Percentiles rank a stretch among this genome's conserved stretches.
phyloP scores from a whole-genome alignment of 2,329 filamentous ascomycete genomes.

The Saccharata proteae region DNA sequence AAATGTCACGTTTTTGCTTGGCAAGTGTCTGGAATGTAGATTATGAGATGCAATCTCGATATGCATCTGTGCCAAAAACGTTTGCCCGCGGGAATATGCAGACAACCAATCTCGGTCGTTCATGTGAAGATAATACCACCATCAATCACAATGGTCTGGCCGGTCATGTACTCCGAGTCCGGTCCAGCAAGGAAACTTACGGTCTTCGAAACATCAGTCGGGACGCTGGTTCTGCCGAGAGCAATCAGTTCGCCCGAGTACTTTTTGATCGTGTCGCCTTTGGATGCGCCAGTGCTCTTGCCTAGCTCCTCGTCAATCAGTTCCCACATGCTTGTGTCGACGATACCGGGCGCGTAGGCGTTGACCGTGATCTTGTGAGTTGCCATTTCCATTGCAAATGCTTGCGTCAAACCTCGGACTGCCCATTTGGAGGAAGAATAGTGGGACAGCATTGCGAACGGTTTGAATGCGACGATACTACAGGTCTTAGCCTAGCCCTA shows the following conservation, averaged over 20 bases:
- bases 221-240: constrained; percentile 44
- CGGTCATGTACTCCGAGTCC: constrained; percentile 53
- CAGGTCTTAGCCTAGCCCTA: constrained; percentile 4
- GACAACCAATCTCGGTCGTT: too few species aligned
- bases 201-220: constrained; percentile 50
- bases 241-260: constrained; percentile 43
- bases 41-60: too few species aligned
- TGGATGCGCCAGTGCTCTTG: constrained; percentile 37
- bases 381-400: constrained; percentile 55
- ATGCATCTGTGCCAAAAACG: too few species aligned
- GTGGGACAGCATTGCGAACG: constrained; percentile 46
- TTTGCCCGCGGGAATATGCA: too few species aligned
- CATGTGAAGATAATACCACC: constrained; percentile 42
- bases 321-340: constrained; percentile 58
- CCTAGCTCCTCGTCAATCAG: constrained; percentile 50
- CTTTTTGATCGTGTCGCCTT: constrained; percentile 44
- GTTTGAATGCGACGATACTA: constrained; percentile 47
- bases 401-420: constrained; percentile 53
- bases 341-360: constrained; percentile 55
- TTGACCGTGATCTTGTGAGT: constrained; percentile 54
- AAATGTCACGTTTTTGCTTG: too few species aligned
- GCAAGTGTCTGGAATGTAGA: too few species aligned
- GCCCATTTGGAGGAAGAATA: constrained; percentile 57
- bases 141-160: constrained; percentile 52
- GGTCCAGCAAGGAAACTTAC: constrained; percentile 49